A percentile compares a stretch with the other conserved stretches of the same genome.
Conservation (phyloP, 1,139 yeast species). For the Tardiomyces blankii region DNA sequence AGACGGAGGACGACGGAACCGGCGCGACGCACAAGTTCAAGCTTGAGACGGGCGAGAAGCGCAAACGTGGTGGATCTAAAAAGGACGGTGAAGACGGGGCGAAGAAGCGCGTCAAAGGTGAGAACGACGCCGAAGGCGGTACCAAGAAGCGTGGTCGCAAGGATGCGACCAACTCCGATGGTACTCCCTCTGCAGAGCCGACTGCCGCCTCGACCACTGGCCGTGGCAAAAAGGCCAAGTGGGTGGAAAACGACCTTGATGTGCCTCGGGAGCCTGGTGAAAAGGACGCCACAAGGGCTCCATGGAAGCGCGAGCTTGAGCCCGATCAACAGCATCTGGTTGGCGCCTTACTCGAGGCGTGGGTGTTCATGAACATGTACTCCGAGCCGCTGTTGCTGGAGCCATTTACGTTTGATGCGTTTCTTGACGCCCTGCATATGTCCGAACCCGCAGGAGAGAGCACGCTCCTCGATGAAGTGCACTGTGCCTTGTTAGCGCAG, state of each 20-base stretch:
- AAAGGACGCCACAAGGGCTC: neutral
- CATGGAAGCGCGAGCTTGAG: neutral
- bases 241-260: neutral
- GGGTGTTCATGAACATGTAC: slow-evolving; percentile 69
- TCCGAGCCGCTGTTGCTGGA: slow-evolving; percentile 53
- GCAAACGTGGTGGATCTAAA: neutral
- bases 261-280: neutral
- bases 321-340: slow-evolving; percentile 6
- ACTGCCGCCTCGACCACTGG: neutral
- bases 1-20: neutral
- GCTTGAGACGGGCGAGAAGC: neutral
- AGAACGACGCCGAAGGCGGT: neutral
- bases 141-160: neutral
- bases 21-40: neutral
- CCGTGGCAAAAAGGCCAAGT: neutral
- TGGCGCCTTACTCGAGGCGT: slow-evolving; percentile 39
- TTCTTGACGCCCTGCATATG: slow-evolving; percentile 47
- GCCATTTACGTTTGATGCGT: slow-evolving; percentile 62
- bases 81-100: neutral
- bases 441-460: slow-evolving; percentile 33
- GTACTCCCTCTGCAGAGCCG: neutral
- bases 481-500: slow-evolving; percentile 40
- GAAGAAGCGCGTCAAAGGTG: neutral
- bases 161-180: neutral
- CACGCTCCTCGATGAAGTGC: slow-evolving; percentile 53